Percentiles rank a stretch among this genome's conserved stretches.
Evolutionary conservation across 208 protist genomes (phyloP).

Genomic region (Trypanosoma avium): DNA sequence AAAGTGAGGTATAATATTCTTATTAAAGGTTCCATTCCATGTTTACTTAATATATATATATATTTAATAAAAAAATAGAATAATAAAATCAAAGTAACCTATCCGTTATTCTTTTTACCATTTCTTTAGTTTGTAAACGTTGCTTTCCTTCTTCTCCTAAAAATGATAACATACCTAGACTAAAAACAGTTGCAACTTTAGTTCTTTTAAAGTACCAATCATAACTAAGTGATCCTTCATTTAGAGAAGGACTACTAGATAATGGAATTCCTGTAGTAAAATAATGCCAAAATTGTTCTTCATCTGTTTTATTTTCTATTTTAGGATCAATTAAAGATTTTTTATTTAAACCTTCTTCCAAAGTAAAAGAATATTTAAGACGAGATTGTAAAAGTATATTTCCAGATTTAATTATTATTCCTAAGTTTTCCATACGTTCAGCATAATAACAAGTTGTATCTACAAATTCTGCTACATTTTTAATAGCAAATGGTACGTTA

Average conservation of each 20-base stretch:
- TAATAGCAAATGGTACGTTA: constrained; percentile 70
- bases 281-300: constrained; percentile 36
- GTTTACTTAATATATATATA: constrained; percentile 18
- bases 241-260: constrained; percentile 57
- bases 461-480: constrained; percentile 64
- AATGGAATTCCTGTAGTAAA: constrained; percentile 69
- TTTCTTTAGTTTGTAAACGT: constrained; percentile 39
- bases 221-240: constrained; percentile 31
- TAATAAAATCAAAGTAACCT: constrained; percentile 14
- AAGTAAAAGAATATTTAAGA: background rate
- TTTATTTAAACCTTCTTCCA: background rate
- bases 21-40: too few species aligned
- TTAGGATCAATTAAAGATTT: background rate
- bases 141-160: constrained; percentile 59
- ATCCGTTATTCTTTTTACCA: constrained; percentile 25
- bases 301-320: constrained; percentile 22
- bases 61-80: background rate
- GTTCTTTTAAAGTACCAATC: constrained; percentile 54
- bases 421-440: constrained; percentile 59
- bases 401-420: constrained; percentile 21
- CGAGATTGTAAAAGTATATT: constrained; percentile 27
- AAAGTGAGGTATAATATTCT: too few species aligned
- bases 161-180: constrained; percentile 55
- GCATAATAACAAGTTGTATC: constrained; percentile 74
- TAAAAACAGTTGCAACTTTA: constrained; percentile 53